A percentile compares a stretch with the other conserved stretches of the same genome.
These are phyloP conservation scores for Taiwanofungus camphoratus DNA, from an alignment of 1,284 basidiomycete species.

Conservation along the genomic window DNA sequence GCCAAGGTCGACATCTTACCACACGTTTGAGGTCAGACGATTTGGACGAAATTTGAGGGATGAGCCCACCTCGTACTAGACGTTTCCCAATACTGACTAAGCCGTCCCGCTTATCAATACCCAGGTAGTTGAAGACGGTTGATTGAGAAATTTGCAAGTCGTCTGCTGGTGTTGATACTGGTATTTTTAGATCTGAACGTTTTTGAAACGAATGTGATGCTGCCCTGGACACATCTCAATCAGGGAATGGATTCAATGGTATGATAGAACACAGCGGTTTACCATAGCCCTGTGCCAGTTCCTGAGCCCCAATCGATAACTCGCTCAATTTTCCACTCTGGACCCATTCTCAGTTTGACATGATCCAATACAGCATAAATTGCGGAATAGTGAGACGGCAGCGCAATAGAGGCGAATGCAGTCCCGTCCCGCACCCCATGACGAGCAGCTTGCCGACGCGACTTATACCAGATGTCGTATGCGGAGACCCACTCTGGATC, in stretches of 20 bases:
- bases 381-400: slow-evolving; percentile 74
- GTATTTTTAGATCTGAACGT: slow-evolving; percentile 8
- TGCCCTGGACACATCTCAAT: slow-evolving; percentile 41
- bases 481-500: slow-evolving; percentile 43
- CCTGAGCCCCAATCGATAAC: slow-evolving; percentile 75
- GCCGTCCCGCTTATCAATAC: slow-evolving; percentile 68
- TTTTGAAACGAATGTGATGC: slow-evolving; percentile 58
- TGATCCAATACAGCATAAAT: slow-evolving; percentile 64
- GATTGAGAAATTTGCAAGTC: slow-evolving; percentile 41
- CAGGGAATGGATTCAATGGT: not conserved
- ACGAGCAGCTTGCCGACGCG: slow-evolving; percentile 46
- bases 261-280: slow-evolving; percentile 22
- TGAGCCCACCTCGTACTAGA: slow-evolving; percentile 46
- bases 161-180: slow-evolving; percentile 26
- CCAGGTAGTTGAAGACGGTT: slow-evolving; percentile 53
- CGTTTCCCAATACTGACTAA: slow-evolving; percentile 60
- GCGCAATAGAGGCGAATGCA: slow-evolving; percentile 67
- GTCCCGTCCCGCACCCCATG: slow-evolving; percentile 64
- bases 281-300: slow-evolving; percentile 74
- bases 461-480: slow-evolving; percentile 56
- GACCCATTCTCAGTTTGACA: slow-evolving; percentile 53
- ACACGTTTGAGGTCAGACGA: too few species aligned
- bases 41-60: too few species aligned
- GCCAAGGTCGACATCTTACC: slow-evolving; percentile 44
- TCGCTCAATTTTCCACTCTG: slow-evolving; percentile 48